A percentile compares a stretch with the other conserved stretches of the same genome.
Evolutionary conservation across 345 rosid species (phyloP).

Genomic region (Balakata baccata): DNA sequence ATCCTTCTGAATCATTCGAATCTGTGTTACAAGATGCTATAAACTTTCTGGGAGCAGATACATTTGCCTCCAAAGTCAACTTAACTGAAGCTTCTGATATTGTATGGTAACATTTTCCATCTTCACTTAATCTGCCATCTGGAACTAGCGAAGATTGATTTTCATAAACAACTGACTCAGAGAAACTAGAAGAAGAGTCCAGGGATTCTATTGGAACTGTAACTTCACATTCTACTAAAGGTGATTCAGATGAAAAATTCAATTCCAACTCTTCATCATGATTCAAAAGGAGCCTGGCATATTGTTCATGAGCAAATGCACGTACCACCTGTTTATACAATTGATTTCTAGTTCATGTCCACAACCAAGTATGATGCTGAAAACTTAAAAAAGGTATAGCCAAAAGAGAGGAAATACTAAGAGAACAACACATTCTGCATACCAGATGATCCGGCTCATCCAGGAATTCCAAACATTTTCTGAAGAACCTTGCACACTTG

Average conservation of each 20-base stretch:
- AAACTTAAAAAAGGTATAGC: neutral
- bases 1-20: constrained; percentile 22
- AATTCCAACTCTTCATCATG: constrained; percentile 60
- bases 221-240: constrained; percentile 53
- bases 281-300: constrained; percentile 82
- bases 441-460: constrained; percentile 88
- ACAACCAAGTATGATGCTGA: neutral
- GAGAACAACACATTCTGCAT: constrained; percentile 16
- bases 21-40: constrained; percentile 25
- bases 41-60: constrained; percentile 29
- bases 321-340: constrained; percentile 68
- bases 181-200: constrained; percentile 36
- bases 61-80: constrained; percentile 41
- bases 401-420: neutral
- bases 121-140: constrained; percentile 34
- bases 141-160: constrained; percentile 27
- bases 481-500: constrained; percentile 75
- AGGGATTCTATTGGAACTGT: constrained; percentile 52
- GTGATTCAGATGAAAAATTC: constrained; percentile 54
- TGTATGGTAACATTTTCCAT: constrained; percentile 21
- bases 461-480: constrained; percentile 75
- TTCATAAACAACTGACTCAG: constrained; percentile 40
- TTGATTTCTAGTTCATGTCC: constrained; percentile 14
- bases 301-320: constrained; percentile 92
- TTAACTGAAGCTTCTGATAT: constrained; percentile 35